phyloP scores from a whole-genome alignment of 768 basidiomycete species.

The Trametes gibbosa region DNA sequence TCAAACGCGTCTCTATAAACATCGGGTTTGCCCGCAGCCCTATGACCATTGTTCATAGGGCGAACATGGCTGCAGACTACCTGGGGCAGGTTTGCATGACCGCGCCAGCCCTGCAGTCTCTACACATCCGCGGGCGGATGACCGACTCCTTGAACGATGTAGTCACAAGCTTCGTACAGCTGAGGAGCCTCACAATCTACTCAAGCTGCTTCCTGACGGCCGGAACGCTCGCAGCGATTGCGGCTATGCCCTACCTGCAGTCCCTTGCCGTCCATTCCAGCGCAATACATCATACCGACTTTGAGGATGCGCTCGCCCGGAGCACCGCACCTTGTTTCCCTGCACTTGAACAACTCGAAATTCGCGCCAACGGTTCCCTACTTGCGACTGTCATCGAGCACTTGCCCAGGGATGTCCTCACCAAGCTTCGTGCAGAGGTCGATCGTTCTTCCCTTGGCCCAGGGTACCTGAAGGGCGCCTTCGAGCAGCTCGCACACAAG shows the following conservation, averaged over 20 bases:
- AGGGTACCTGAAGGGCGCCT: slow-evolving; percentile 12
- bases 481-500: slow-evolving; percentile 23
- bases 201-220: slow-evolving; percentile 11
- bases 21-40: not conserved
- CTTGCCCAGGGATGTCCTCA: slow-evolving; percentile 16
- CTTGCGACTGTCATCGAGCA: slow-evolving; percentile 16
- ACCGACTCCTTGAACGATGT: slow-evolving; percentile 5
- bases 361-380: slow-evolving; percentile 16
- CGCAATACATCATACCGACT: slow-evolving; percentile 13
- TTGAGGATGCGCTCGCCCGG: slow-evolving; percentile 10
- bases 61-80: slow-evolving; percentile 6
- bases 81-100: slow-evolving; percentile 3
- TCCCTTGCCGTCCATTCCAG: slow-evolving; percentile 22
- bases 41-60: not conserved
- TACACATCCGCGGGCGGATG: slow-evolving; percentile 22
- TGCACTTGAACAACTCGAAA: slow-evolving; percentile 17
- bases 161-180: slow-evolving; percentile 9
- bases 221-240: slow-evolving; percentile 20
- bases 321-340: slow-evolving; percentile 12
- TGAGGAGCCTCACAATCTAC: slow-evolving; percentile 20
- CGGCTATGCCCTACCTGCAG: slow-evolving; percentile 18
- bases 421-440: slow-evolving; percentile 18
- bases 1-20: slow-evolving; percentile 4
- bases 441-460: slow-evolving; percentile 12
- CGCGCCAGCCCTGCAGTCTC: slow-evolving; percentile 5